Percentiles rank a stretch among this genome's conserved stretches.
Evolutionary conservation across 345 rosid species (phyloP).

Genomic region (Lepidium aucheri): DNA sequence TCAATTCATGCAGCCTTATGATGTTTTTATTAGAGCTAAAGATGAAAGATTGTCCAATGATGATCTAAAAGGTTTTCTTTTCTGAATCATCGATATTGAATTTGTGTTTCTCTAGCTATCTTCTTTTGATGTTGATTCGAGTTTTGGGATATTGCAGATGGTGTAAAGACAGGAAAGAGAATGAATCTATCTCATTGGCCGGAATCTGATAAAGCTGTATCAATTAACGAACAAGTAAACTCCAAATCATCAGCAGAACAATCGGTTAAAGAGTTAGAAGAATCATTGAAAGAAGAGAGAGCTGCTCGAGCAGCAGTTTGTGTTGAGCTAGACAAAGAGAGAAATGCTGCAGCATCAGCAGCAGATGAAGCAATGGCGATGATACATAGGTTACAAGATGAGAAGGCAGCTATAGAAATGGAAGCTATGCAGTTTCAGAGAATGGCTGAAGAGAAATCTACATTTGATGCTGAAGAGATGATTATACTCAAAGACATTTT

Average conservation of each 20-base stretch:
- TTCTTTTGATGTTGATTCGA: background rate
- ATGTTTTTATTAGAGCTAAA: constrained; percentile 15
- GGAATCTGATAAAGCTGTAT: constrained; percentile 14
- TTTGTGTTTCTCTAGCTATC: too few species aligned
- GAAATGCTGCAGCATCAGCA: constrained; percentile 64
- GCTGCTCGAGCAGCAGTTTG: constrained; percentile 41
- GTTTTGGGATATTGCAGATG: constrained; percentile 9
- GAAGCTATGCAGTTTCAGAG: constrained; percentile 71
- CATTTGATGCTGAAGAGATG: constrained; percentile 69
- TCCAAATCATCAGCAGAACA: background rate
- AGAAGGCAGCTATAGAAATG: constrained; percentile 59
- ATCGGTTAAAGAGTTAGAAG: constrained; percentile 30
- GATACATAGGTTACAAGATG: constrained; percentile 63
- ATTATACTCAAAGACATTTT: constrained; percentile 67
- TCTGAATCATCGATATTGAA: too few species aligned
- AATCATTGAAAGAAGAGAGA: constrained; percentile 37
- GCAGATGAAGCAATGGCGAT: constrained; percentile 80
- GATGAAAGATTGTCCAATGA: constrained; percentile 16
- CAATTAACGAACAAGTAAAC: constrained; percentile 18
- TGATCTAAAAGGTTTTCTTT: constrained; percentile 9
- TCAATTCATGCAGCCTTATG: constrained; percentile 27
- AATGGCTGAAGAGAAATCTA: constrained; percentile 69
- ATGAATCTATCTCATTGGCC: constrained; percentile 16
- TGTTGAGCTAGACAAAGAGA: constrained; percentile 66
- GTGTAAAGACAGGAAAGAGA: constrained; percentile 22